Evolutionary conservation across 306 rosid species (phyloP).

Genomic region (Gleditsia sinensis): DNA sequence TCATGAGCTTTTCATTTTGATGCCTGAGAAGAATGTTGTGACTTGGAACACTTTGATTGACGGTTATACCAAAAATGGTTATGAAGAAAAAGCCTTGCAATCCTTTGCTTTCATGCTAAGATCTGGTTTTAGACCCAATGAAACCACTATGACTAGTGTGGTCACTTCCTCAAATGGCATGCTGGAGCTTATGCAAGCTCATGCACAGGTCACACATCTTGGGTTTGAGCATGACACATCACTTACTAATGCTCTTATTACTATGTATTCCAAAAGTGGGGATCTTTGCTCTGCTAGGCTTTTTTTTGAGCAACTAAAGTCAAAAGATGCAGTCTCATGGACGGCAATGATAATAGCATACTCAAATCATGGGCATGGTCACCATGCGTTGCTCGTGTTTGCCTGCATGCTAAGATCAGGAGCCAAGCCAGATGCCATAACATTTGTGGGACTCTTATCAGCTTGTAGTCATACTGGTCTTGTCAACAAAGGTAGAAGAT

Average conservation of each 20-base stretch:
- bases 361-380: conserved; percentile 50
- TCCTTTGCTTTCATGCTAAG: conserved; percentile 44
- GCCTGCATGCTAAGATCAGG: conserved; percentile 46
- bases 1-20: conserved; percentile 40
- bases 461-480: conserved; percentile 59
- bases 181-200: conserved; percentile 51
- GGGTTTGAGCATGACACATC: conserved; percentile 48
- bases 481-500: conserved; percentile 48
- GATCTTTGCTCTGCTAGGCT: conserved; percentile 44
- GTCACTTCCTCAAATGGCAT: conserved; percentile 45
- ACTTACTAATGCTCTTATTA: conserved; percentile 46
- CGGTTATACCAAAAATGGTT: conserved; percentile 43
- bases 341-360: conserved; percentile 48
- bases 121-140: conserved; percentile 44
- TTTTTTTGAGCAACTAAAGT: conserved; percentile 45
- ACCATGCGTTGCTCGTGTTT: conserved; percentile 47
- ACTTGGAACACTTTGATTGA: conserved; percentile 48
- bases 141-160: conserved; percentile 38
- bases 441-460: conserved; percentile 51
- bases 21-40: conserved; percentile 46
- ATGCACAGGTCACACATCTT: conserved; percentile 37
- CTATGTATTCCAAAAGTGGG: conserved; percentile 50
- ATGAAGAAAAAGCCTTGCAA: conserved; percentile 38
- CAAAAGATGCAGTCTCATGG: conserved; percentile 52
- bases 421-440: conserved; percentile 42